These are phyloP conservation scores for Escallonia rubra DNA, from an alignment of 129 eudicot genomes.

Conservation along the genomic window DNA sequence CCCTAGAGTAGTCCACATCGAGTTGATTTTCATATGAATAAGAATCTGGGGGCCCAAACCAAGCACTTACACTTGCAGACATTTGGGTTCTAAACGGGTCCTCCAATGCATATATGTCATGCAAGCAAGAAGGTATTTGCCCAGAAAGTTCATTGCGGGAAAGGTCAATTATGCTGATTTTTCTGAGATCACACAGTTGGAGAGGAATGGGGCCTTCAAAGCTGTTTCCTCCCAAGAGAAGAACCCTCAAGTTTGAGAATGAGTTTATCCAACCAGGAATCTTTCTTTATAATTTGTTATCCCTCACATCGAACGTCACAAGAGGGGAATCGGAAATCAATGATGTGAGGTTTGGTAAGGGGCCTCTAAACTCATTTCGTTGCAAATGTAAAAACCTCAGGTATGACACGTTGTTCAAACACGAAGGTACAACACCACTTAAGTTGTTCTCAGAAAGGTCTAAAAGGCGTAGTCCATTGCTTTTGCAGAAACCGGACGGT, in stretches of 20 bases:
- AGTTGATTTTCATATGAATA: too few relatives aligned
- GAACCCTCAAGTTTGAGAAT: not conserved
- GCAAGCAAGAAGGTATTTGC: constrained; percentile 7
- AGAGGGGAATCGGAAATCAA: not conserved
- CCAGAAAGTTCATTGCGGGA: constrained; percentile 8
- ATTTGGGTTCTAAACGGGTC: too few relatives aligned
- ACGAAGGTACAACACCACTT: too few relatives aligned
- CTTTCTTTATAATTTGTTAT: not conserved
- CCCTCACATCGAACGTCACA: constrained; percentile 9
- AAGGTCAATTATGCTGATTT: constrained; percentile 5
- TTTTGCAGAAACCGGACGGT: not conserved
- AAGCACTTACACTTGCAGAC: too few relatives aligned
- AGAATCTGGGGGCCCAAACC: too few relatives aligned
- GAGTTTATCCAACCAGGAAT: constrained; percentile 3
- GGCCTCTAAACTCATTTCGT: too few relatives aligned
- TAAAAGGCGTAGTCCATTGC: too few relatives aligned
- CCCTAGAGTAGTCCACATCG: too few relatives aligned
- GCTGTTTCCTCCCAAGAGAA: constrained; percentile 2
- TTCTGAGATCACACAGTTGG: not conserved
- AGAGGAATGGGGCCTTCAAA: not conserved
- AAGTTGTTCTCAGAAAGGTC: too few relatives aligned
- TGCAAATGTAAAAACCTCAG: too few relatives aligned
- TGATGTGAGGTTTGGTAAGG: not conserved
- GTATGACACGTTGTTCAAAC: too few relatives aligned
- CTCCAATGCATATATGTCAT: too few relatives aligned